Evolutionary conservation across 768 basidiomycete species (phyloP), one percentile per base, ranked within the genome.

Genomic region (Rubroboletus pulcherrimus): DNA sequence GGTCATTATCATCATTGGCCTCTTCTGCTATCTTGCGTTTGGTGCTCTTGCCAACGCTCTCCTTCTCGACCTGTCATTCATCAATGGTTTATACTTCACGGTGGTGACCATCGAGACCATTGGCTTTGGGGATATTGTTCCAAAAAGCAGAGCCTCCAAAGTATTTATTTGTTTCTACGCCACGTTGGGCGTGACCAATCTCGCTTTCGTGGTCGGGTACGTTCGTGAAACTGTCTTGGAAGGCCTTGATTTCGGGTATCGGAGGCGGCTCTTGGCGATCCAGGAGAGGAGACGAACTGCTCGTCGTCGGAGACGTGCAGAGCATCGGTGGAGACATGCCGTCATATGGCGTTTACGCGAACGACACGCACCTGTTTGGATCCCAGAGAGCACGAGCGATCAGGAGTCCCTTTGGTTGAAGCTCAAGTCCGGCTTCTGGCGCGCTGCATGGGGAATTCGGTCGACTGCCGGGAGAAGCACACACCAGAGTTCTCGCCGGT

Each of bases 81-180:
- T 91, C 61, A 75, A 90, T 64, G 85, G 83, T 1, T 75, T 93
- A n/a, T 92, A 91, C 66, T 91, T 91, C 63, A 82, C 85, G 8
- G 77, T 89, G 38, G 82, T 83, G 17, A 79, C 87, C 5, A 86
- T 92, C 56, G 87, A 91, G 67, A 87, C 83, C 7, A 77, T 85
- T 14, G 82, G 81, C 70, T 90, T 91, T 63, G 90, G 90, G n/a
- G 90, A 92, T 63, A 85, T 91, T 51, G 67, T 73, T 10, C 88
- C 89, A 3, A 50, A 42, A 3, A 72, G 75, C 2, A 72, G 81
- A 4, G 77, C 77, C 1, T 74, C 81, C 4, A 83, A 83, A n/a
- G 59, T 86, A 12, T 86, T 87, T 60, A 74, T 79, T 0, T 82
- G 82, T 64, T 59, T 81, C 54, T 88, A 86, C 58, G 74, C 82